A percentile compares a stretch with the other conserved stretches of the same genome.
Conservation (phyloP, 2,329 filamentous ascomycete genomes). For the Macroventuria anomochaeta region DNA sequence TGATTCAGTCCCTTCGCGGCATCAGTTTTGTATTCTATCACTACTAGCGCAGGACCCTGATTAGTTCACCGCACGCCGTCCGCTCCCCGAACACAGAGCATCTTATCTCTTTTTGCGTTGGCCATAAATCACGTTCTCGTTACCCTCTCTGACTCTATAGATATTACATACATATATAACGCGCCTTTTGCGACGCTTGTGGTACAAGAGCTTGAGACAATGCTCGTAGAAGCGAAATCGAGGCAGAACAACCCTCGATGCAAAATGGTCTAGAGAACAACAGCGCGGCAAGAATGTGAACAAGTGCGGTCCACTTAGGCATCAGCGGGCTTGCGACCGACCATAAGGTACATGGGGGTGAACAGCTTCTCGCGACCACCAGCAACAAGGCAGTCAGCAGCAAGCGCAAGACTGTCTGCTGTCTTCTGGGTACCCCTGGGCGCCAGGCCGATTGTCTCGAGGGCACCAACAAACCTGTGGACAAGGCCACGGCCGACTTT, state of each 20-base stretch:
- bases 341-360: constrained; percentile 98
- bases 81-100: too few species aligned
- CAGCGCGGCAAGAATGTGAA: constrained; percentile 14
- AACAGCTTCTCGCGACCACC: constrained; percentile 91
- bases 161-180: constrained; percentile 39
- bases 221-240: constrained; percentile 25
- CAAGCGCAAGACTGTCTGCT: constrained; percentile 83
- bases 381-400: constrained; percentile 83
- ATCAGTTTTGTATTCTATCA: too few species aligned
- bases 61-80: not conserved
- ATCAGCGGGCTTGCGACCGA: constrained; percentile 79
- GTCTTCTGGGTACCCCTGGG: constrained; percentile 91
- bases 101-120: not conserved
- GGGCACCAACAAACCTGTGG: constrained; percentile 75
- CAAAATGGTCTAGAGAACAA: constrained; percentile 32
- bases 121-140: constrained; percentile 31
- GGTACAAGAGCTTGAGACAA: constrained; percentile 24
- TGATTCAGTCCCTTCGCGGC: too few species aligned
- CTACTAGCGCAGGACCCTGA: constrained; percentile 10
- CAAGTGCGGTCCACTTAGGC: constrained; percentile 28
- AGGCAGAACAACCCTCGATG: constrained; percentile 14
- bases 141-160: constrained; percentile 23
- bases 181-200: constrained; percentile 22
- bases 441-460: constrained; percentile 78
- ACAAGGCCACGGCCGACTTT: constrained; percentile 76